Evolutionary conservation across 1,139 yeast species (phyloP).

Genomic region (Kazachstania sp.): DNA sequence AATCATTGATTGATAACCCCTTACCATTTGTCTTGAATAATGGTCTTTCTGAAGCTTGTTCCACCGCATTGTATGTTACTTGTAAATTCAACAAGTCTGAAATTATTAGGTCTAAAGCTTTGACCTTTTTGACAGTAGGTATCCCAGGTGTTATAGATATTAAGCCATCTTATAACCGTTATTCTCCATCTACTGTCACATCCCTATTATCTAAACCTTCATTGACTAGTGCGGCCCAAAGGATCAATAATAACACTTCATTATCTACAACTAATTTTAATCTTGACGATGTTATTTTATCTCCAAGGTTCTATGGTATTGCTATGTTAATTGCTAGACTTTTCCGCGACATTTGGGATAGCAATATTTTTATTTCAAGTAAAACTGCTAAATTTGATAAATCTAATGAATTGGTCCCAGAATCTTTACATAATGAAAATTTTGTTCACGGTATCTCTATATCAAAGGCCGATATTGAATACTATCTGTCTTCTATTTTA

Average conservation of each 20-base stretch:
- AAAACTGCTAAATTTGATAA: constrained; percentile 36
- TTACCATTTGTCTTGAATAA: constrained; percentile 45
- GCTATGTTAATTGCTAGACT: constrained; percentile 71
- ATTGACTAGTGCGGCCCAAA: constrained; percentile 20
- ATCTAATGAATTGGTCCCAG: constrained; percentile 7
- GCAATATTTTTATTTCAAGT: constrained; percentile 50
- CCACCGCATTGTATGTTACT: constrained; percentile 75
- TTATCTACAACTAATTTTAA: constrained; percentile 18
- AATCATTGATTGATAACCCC: constrained; percentile 52
- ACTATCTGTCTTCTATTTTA: constrained; percentile 50
- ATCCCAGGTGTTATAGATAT: constrained; percentile 34
- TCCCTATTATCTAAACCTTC: constrained; percentile 23
- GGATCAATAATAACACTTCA: constrained; percentile 1
- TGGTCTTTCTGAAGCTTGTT: constrained; percentile 72
- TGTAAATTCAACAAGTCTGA: constrained; percentile 63
- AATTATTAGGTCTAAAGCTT: constrained; percentile 34
- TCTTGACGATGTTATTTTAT: constrained; percentile 69
- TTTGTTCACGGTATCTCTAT: constrained; percentile 31
- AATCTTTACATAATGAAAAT: constrained; percentile 13
- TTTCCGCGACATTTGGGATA: constrained; percentile 71
- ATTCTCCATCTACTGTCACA: constrained; percentile 25
- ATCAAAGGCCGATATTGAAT: constrained; percentile 50
- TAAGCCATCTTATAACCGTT: constrained; percentile 31
- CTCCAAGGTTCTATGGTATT: constrained; percentile 91
- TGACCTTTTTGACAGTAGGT: constrained; percentile 34